phyloP scores from a whole-genome alignment of 768 basidiomycete species.

The Pulveroboletus sp. region DNA sequence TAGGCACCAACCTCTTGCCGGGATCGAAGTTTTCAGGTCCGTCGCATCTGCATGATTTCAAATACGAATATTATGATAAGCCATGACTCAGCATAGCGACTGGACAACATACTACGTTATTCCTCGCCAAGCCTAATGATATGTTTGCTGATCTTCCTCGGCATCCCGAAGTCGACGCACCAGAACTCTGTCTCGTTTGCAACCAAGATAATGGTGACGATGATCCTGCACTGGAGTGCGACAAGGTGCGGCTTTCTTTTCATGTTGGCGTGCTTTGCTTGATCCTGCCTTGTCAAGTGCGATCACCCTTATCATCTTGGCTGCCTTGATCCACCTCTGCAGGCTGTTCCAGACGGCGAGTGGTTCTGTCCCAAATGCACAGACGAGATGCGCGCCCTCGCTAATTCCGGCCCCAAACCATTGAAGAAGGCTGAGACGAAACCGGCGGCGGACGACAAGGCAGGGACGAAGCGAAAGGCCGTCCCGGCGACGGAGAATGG shows the following conservation, averaged over 20 bases:
- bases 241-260: slow-evolving; percentile 57
- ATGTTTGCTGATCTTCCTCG: slow-evolving; percentile 76
- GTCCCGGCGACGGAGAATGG: slow-evolving; percentile 35
- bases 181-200: slow-evolving; percentile 72
- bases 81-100: slow-evolving; percentile 61
- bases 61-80: slow-evolving; percentile 1
- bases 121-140: slow-evolving; percentile 75
- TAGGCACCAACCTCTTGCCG: slow-evolving; percentile 64
- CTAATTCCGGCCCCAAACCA: slow-evolving; percentile 11
- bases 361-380: slow-evolving; percentile 87
- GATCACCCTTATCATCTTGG: slow-evolving; percentile 84
- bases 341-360: slow-evolving; percentile 79
- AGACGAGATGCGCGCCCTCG: slow-evolving; percentile 51
- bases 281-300: slow-evolving; percentile 50
- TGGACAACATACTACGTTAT: slow-evolving; percentile 82
- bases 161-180: slow-evolving; percentile 75
- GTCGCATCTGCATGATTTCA: slow-evolving; percentile 37
- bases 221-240: slow-evolving; percentile 80
- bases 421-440: slow-evolving; percentile 31
- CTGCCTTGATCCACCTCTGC: slow-evolving; percentile 78
- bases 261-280: background rate
- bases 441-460: slow-evolving; percentile 5
- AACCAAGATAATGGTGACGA: slow-evolving; percentile 67
- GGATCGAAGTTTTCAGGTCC: slow-evolving; percentile 70
- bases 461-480: slow-evolving; percentile 44